Evolutionary conservation across 352 stramenopile species (phyloP).

Genomic region (Globisporangium yorkense): DNA sequence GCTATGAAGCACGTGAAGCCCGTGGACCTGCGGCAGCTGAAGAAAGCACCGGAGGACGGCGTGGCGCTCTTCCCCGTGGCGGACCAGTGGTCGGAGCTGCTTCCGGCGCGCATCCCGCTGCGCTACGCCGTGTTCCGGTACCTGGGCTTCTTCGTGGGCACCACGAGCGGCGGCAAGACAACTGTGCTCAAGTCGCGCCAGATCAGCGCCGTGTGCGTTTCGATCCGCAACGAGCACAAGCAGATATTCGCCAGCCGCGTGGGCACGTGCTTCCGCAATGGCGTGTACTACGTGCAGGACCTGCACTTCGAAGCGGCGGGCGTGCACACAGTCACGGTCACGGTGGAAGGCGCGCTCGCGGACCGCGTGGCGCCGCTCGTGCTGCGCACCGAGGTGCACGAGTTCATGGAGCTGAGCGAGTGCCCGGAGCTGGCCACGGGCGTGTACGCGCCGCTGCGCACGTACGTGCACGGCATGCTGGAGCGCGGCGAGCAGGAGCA

Average conservation of each 20-base stretch:
- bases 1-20: slow-evolving; percentile 71
- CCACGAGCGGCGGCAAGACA: slow-evolving; percentile 59
- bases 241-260: slow-evolving; percentile 63
- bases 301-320: slow-evolving; percentile 53
- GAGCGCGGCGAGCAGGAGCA: slow-evolving; percentile 34
- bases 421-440: slow-evolving; percentile 39
- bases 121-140: slow-evolving; percentile 76
- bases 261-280: slow-evolving; percentile 52
- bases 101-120: slow-evolving; percentile 56
- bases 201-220: slow-evolving; percentile 51
- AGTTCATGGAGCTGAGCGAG: slow-evolving; percentile 79
- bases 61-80: slow-evolving; percentile 58
- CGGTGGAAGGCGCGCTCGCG: slow-evolving; percentile 46
- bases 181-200: slow-evolving; percentile 47
- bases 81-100: slow-evolving; percentile 69
- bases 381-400: slow-evolving; percentile 61
- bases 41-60: slow-evolving; percentile 38
- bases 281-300: slow-evolving; percentile 79
- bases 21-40: slow-evolving; percentile 37
- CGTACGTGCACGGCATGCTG: slow-evolving; percentile 44
- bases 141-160: slow-evolving; percentile 69
- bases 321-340: slow-evolving; percentile 57
- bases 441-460: slow-evolving; percentile 54
- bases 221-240: slow-evolving; percentile 76
- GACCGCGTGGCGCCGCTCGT: slow-evolving; percentile 45